Evolutionary conservation across 1,284 basidiomycete species (phyloP).

Genomic region (Retiboletus flavoniger): DNA sequence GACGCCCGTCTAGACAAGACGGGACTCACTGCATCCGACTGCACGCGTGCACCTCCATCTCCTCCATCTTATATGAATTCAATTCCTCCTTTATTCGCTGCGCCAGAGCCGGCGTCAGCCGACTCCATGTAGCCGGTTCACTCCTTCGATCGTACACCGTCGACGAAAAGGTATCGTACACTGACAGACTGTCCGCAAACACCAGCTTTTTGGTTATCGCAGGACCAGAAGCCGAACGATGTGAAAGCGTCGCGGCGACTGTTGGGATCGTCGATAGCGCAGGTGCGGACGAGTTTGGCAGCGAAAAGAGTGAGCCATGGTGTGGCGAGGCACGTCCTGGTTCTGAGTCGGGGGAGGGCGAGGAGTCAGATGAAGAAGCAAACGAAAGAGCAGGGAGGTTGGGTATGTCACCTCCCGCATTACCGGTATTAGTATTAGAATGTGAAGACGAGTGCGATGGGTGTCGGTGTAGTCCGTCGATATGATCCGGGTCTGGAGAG

Average conservation of each 20-base stretch:
- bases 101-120: constrained; percentile 90
- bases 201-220: constrained; percentile 68
- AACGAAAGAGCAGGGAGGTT: constrained; percentile 22
- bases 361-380: constrained; percentile 28
- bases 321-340: constrained; percentile 33
- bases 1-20: not conserved
- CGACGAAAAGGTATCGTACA: constrained; percentile 94
- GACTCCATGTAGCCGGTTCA: constrained; percentile 96
- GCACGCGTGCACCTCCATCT: constrained; percentile 93
- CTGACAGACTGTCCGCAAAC: constrained; percentile 90
- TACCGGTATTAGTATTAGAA: constrained; percentile 27
- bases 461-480: constrained; percentile 79
- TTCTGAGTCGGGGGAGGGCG: constrained; percentile 23
- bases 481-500: constrained; percentile 78
- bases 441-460: constrained; percentile 47
- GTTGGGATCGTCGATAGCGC: constrained; percentile 65
- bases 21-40: constrained; percentile 78
- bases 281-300: constrained; percentile 87
- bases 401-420: constrained; percentile 37
- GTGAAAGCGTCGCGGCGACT: constrained; percentile 50
- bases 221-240: constrained; percentile 67
- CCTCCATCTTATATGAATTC: constrained; percentile 97
- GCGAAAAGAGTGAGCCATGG: constrained; percentile 55
- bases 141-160: constrained; percentile 91
- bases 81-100: constrained; percentile 96